These are phyloP conservation scores for bread wheat (Triticum aestivum) DNA, from an alignment of 176 grass and related monocot species.

Conservation along the genomic window DNA sequence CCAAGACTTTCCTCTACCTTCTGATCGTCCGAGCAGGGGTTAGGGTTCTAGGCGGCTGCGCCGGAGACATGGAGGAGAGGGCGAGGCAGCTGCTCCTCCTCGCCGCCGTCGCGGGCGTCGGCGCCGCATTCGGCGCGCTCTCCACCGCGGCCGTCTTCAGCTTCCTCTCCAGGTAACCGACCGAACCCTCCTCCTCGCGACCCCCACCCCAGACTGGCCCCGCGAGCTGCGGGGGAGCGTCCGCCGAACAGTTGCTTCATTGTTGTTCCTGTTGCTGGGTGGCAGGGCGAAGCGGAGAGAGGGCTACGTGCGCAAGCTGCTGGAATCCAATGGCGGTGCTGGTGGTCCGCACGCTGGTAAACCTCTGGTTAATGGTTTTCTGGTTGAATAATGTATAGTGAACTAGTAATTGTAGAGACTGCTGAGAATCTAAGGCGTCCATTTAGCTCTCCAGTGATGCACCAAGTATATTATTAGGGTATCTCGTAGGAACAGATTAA, in stretches of 20 bases:
- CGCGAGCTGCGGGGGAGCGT: not conserved
- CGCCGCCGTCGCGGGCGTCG: slow-evolving; percentile 44
- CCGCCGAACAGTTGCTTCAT: not conserved
- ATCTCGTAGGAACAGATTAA: not conserved
- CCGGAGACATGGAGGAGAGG: slow-evolving; percentile 46
- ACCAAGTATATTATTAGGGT: not conserved
- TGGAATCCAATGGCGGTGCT: slow-evolving; percentile 27
- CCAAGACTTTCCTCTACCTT: not conserved
- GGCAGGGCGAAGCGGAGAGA: slow-evolving; percentile 42
- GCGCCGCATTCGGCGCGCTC: slow-evolving; percentile 58
- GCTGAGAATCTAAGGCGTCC: not conserved
- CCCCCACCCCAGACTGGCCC: not conserved
- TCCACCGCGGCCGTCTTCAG: slow-evolving; percentile 42
- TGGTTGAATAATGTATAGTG: not conserved
- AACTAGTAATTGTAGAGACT: not conserved
- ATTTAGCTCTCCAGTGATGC: not conserved
- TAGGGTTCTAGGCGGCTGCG: slow-evolving; percentile 37
- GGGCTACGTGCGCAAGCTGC: slow-evolving; percentile 17
- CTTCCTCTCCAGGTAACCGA: slow-evolving; percentile 48
- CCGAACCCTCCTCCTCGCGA: not conserved
- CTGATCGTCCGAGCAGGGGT: not conserved
- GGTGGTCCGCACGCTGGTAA: not conserved
- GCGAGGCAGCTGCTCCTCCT: slow-evolving; percentile 61
- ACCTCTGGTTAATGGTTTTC: not conserved
- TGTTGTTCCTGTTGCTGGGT: not conserved